Evolutionary conservation across 2,329 filamentous ascomycete species (phyloP).

Genomic region (Colletotrichum incanum): DNA sequence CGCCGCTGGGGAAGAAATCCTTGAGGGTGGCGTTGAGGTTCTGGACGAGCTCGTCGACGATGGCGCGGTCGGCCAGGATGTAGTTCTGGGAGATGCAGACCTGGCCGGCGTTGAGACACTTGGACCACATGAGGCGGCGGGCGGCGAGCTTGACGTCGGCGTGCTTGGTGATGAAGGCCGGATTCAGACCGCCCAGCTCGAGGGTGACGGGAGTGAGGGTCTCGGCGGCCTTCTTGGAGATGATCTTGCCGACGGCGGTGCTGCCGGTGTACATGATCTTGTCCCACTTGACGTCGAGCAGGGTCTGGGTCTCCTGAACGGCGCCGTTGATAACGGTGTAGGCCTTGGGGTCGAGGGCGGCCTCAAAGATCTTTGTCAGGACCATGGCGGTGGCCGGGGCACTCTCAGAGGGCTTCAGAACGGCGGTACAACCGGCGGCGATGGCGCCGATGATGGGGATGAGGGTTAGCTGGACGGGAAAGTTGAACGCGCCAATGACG

Average conservation of each 20-base stretch:
- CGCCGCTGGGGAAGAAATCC: slow-evolving; percentile 88
- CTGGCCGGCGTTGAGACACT: slow-evolving; percentile 89
- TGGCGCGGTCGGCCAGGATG: slow-evolving; percentile 83
- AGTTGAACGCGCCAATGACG: slow-evolving; percentile 95
- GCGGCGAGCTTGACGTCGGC: slow-evolving; percentile 87
- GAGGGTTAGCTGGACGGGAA: slow-evolving; percentile 86
- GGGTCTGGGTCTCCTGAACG: slow-evolving; percentile 83
- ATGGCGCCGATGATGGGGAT: slow-evolving; percentile 91
- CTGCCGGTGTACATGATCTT: slow-evolving; percentile 98
- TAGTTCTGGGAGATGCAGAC: slow-evolving; percentile 96
- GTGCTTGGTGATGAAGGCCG: slow-evolving; percentile 90
- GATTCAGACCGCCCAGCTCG: slow-evolving; percentile 93
- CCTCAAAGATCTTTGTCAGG: slow-evolving; percentile 83
- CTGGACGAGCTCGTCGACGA: slow-evolving; percentile 80
- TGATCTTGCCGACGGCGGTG: slow-evolving; percentile 84
- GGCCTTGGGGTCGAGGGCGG: slow-evolving; percentile 81
- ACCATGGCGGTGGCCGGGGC: slow-evolving; percentile 83
- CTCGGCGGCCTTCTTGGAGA: slow-evolving; percentile 90
- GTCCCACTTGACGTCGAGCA: slow-evolving; percentile 93
- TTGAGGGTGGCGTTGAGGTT: slow-evolving; percentile 80
- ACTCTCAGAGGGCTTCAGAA: slow-evolving; percentile 92
- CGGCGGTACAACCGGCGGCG: slow-evolving; percentile 88
- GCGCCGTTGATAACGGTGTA: slow-evolving; percentile 87
- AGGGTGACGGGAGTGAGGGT: slow-evolving; percentile 89
- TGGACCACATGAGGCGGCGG: slow-evolving; percentile 89